A percentile compares a stretch with the other conserved stretches of the same genome.
Conservation (phyloP, 2,329 filamentous ascomycete genomes). For the Orbilia blumenaviensis region DNA sequence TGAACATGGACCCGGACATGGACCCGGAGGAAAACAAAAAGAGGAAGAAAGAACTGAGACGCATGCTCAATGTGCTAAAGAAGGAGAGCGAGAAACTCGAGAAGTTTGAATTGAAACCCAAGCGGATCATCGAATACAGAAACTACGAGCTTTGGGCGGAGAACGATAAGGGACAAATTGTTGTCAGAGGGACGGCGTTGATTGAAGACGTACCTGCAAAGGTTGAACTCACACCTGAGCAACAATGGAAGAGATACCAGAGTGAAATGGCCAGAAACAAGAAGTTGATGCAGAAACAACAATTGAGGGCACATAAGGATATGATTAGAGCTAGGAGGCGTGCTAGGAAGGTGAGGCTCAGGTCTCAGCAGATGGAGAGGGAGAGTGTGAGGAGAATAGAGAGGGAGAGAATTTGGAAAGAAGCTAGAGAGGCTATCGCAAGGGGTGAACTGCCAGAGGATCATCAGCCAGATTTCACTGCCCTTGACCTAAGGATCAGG, state of each 20-base stretch:
- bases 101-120: slow-evolving; percentile 34
- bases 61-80: neutral
- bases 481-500: neutral
- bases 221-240: slow-evolving; percentile 35
- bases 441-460: neutral
- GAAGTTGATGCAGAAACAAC: slow-evolving; percentile 38
- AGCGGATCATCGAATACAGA: slow-evolving; percentile 32
- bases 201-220: slow-evolving; percentile 41
- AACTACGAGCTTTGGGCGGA: slow-evolving; percentile 48
- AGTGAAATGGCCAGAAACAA: slow-evolving; percentile 41
- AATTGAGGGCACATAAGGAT: slow-evolving; percentile 26
- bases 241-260: slow-evolving; percentile 52
- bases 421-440: slow-evolving; percentile 16
- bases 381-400: slow-evolving; percentile 15
- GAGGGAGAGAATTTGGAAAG: slow-evolving; percentile 28
- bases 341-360: slow-evolving; percentile 39
- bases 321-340: slow-evolving; percentile 19
- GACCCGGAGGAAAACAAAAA: neutral
- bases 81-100: slow-evolving; percentile 35
- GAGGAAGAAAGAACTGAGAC: slow-evolving; percentile 7
- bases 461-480: neutral
- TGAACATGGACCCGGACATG: neutral
- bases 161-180: slow-evolving; percentile 35
- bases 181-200: slow-evolving; percentile 35
- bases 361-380: slow-evolving; percentile 38